These are phyloP conservation scores for Leptographium procerum DNA, from an alignment of 2,329 filamentous ascomycete genomes.

Conservation along the genomic window DNA sequence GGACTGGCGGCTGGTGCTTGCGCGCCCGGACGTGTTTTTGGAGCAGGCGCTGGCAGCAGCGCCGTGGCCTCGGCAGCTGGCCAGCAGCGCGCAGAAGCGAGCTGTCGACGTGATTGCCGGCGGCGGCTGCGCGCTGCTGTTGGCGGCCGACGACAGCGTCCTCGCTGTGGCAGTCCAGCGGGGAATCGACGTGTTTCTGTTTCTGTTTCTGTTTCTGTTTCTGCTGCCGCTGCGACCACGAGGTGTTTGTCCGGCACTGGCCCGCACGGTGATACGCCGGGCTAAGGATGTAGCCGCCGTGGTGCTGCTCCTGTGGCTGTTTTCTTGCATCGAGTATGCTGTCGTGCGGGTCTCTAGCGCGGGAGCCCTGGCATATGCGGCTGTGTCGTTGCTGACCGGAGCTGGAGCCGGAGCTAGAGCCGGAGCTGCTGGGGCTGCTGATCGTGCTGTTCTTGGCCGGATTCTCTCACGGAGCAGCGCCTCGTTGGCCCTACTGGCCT, in stretches of 20 bases:
- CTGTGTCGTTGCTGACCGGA: slow-evolving; percentile 7
- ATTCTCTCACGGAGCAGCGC: not conserved
- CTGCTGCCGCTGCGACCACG: not conserved
- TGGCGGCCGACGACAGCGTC: slow-evolving; percentile 1
- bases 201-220: no score
- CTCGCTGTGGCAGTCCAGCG: not conserved
- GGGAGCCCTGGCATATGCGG: slow-evolving; percentile 17
- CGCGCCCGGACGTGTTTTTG: slow-evolving; percentile 24
- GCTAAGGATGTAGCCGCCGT: slow-evolving; percentile 5
- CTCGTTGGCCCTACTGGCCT: slow-evolving; percentile 1
- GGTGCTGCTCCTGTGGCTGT: slow-evolving; percentile 15
- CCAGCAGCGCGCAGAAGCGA: slow-evolving; percentile 7
- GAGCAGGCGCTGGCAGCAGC: slow-evolving; percentile 15
- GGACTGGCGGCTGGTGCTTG: slow-evolving; percentile 23
- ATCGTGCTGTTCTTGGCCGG: not conserved
- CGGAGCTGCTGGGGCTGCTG: slow-evolving; percentile 1
- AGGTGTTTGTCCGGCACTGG: not conserved
- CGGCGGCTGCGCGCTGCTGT: not conserved
- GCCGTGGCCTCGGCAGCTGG: slow-evolving; percentile 9
- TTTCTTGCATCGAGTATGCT: slow-evolving; percentile 19
- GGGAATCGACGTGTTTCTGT: no score
- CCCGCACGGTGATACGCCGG: not conserved
- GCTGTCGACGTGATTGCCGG: slow-evolving; percentile 11
- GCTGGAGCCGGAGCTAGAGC: slow-evolving; percentile 2
- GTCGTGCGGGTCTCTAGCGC: slow-evolving; percentile 18